Evolutionary conservation across 331 rosid genomes (phyloP), one percentile per base, ranked within the genome.

Genomic region (Rhamnella rubrinervis): DNA sequence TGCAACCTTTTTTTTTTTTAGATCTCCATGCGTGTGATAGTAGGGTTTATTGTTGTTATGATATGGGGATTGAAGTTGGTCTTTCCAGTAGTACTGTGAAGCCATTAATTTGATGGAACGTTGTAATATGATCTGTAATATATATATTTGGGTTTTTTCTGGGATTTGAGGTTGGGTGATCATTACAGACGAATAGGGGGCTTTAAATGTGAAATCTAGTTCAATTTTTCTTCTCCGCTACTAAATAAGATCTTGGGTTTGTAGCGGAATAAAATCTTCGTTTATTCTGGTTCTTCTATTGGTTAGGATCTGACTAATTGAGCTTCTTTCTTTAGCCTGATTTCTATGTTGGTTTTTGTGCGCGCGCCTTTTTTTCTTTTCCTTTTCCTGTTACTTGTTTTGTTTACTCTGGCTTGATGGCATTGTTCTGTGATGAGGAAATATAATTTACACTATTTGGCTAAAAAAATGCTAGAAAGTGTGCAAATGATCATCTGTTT

Each of bases 11-110:
- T 52, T 46, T 12, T 52, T 71, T 58, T 38, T 31, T 37, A 75
- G 91, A 85, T 84, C 89, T 82, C 67, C 72, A 51, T 55, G 63
- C 47, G 17, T 55, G 50, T 55, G 28, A 44, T 35, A 8, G 7
- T 59, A 12, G 31, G 35, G 35, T 31, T 0, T 31, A 31, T 50
- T 41, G 15, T 17, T 6, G 25, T 26, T 60, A 44, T 44, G 49
- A 9, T 44, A 9, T 44, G 49, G 49, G 35, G 35, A 31, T 31
- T 31, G 35, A 44, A 44, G 49, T 44, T 44, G 49, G 14, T 44
- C 49, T 7, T 44, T 40, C 14, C 14, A 14, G 2, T 5, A 47
- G 46, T 46, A 6, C 12, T 61, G 8, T 37, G 49, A 17, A 59
- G 1, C 6, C 19, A 31, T 31, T 31, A 31, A 4, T 37, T 17